Percentiles rank a stretch among this genome's conserved stretches.
These are phyloP conservation scores for Thraustotheca clavata DNA, from an alignment of 352 stramenopile species.

Conservation along the genomic window DNA sequence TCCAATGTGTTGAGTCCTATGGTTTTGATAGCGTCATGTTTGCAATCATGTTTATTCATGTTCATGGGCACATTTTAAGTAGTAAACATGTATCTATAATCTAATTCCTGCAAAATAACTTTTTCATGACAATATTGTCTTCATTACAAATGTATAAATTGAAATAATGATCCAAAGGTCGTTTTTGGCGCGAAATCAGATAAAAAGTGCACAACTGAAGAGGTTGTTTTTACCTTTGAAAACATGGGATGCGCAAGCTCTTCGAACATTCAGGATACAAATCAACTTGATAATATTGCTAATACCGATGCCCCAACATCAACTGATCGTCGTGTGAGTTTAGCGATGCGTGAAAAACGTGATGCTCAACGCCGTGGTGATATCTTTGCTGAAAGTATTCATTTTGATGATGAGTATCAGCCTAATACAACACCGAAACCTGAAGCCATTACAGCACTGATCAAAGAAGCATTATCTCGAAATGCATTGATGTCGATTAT, in stretches of 20 bases:
- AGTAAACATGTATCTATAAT: too few species aligned
- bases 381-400: slow-evolving; percentile 64
- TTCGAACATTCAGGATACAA: slow-evolving; percentile 1
- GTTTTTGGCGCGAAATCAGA: too few species aligned
- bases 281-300: slow-evolving; percentile 15
- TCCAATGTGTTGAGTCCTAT: too few species aligned
- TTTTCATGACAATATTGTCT: too few species aligned
- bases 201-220: too few species aligned
- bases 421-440: slow-evolving; percentile 33
- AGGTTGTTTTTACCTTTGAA: background rate
- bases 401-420: slow-evolving; percentile 44
- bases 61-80: too few species aligned
- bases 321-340: slow-evolving; percentile 38
- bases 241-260: slow-evolving; percentile 16
- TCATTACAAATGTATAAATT: too few species aligned
- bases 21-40: too few species aligned
- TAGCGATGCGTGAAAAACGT: slow-evolving; percentile 62
- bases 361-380: slow-evolving; percentile 44
- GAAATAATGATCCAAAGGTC: too few species aligned
- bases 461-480: slow-evolving; percentile 46
- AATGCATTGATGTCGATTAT: slow-evolving; percentile 68
- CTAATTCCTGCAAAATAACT: too few species aligned
- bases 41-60: too few species aligned
- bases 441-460: slow-evolving; percentile 34
- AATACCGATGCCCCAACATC: slow-evolving; percentile 1